phyloP scores from a whole-genome alignment of 257 asterid genomes.

The Solanum lycopersicoides region DNA sequence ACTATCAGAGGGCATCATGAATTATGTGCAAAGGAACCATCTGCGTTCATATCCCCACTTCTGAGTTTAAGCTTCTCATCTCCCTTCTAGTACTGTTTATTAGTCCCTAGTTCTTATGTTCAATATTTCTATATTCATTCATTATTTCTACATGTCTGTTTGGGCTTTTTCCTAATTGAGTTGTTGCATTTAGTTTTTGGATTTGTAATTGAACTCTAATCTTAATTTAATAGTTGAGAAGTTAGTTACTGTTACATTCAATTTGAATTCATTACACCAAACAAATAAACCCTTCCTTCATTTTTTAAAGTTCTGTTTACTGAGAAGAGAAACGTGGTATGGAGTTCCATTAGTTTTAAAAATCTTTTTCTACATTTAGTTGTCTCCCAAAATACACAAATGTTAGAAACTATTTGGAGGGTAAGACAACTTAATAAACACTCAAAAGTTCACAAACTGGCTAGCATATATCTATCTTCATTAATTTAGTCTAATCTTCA shows the following conservation, averaged over 20 bases:
- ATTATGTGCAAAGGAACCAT: too few relatives aligned
- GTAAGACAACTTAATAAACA: background rate
- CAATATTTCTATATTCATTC: too few relatives aligned
- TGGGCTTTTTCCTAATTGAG: background rate
- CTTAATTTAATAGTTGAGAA: background rate
- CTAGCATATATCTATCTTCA: background rate
- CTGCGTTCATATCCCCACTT: too few relatives aligned
- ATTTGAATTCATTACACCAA: background rate
- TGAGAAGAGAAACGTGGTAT: background rate
- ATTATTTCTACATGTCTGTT: background rate
- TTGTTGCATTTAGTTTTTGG: background rate
- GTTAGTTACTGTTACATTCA: background rate
- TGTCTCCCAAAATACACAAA: background rate
- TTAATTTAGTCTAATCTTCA: background rate
- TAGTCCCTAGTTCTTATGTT: too few relatives aligned
- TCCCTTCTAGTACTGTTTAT: too few relatives aligned
- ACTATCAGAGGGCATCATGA: too few relatives aligned
- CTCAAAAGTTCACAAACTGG: background rate
- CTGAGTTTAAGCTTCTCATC: too few relatives aligned
- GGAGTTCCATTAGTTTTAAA: background rate
- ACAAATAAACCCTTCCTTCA: background rate
- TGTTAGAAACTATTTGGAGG: background rate
- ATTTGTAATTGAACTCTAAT: background rate
- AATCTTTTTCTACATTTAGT: background rate
- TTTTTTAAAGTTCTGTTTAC: background rate